phyloP scores from a whole-genome alignment of 257 asterid species.

The Plantago elongata region DNA sequence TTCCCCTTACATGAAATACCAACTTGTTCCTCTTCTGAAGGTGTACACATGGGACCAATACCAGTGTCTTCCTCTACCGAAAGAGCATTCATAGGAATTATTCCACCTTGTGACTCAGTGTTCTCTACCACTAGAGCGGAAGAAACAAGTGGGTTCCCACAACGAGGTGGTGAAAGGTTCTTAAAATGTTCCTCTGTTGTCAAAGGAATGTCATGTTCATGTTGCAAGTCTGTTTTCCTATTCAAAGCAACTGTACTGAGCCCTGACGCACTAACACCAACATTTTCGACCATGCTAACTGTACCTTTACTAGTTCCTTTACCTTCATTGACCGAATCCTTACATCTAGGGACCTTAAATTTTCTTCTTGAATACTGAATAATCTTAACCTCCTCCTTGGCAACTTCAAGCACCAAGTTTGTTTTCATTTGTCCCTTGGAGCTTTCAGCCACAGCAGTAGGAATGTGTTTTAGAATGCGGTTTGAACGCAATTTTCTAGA shows the following conservation, averaged over 20 bases:
- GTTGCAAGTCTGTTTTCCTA: constrained; percentile 16
- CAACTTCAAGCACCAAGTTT: constrained; percentile 25
- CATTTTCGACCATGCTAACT: constrained; percentile 21
- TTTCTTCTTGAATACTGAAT: constrained; percentile 74
- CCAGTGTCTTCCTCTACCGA: too few relatives aligned
- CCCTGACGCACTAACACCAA: constrained; percentile 17
- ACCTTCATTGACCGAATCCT: constrained; percentile 23
- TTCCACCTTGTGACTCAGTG: constrained; percentile 22
- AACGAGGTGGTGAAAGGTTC: constrained; percentile 21
- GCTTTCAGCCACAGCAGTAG: constrained; percentile 18
- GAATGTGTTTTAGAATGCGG: constrained; percentile 33
- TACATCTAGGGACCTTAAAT: constrained; percentile 32
- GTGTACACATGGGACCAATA: constrained; percentile 12
- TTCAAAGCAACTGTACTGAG: constrained; percentile 17
- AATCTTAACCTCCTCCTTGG: constrained; percentile 33
- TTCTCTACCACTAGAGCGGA: constrained; percentile 23
- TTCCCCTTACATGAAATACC: constrained; percentile 23
- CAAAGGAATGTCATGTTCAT: constrained; percentile 18
- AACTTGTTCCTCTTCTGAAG: constrained; percentile 9
- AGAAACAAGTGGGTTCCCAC: constrained; percentile 25
- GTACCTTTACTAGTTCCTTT: constrained; percentile 1
- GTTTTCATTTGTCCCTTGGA: constrained; percentile 25
- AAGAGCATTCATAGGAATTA: too few relatives aligned
- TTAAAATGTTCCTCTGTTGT: constrained; percentile 5
- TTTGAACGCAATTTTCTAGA: constrained; percentile 79